Percentiles rank a stretch among this genome's conserved stretches.
Evolutionary conservation across 2,329 filamentous ascomycete genomes (phyloP).

Genomic region (Fusarium algeriense): DNA sequence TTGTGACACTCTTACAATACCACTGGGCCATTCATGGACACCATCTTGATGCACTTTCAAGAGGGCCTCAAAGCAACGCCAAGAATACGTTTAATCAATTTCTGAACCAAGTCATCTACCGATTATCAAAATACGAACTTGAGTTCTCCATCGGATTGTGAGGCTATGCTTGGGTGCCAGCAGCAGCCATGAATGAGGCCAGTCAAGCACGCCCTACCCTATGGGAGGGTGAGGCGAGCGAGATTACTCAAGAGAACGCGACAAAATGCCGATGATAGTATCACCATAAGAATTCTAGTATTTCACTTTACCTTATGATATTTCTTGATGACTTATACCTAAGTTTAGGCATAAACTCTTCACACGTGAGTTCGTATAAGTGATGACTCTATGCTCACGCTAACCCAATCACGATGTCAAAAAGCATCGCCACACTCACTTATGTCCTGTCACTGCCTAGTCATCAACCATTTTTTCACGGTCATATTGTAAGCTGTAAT

Average conservation of each 20-base stretch:
- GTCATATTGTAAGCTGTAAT: background rate
- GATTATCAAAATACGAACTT: background rate
- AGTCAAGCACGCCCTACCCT: constrained; percentile 9
- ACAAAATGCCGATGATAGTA: background rate
- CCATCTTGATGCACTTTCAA: background rate
- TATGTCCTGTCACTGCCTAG: constrained; percentile 19
- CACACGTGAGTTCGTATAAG: background rate
- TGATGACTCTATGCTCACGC: background rate
- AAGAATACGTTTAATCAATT: too few relatives aligned
- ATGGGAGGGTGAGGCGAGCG: background rate
- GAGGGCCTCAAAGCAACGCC: background rate
- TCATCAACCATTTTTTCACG: background rate
- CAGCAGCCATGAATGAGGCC: constrained; percentile 12
- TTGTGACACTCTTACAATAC: background rate
- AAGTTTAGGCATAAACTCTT: background rate
- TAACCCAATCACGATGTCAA: constrained; percentile 10
- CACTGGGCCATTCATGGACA: background rate
- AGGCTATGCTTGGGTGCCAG: constrained; percentile 2
- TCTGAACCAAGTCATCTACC: background rate
- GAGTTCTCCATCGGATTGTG: background rate
- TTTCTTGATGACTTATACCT: background rate
- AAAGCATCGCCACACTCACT: constrained; percentile 22
- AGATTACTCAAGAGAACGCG: background rate
- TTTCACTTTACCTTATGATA: background rate
- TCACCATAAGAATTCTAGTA: background rate